Conservation (phyloP, 305 asterid genomes). For the Fraxinus dipetala region DNA sequence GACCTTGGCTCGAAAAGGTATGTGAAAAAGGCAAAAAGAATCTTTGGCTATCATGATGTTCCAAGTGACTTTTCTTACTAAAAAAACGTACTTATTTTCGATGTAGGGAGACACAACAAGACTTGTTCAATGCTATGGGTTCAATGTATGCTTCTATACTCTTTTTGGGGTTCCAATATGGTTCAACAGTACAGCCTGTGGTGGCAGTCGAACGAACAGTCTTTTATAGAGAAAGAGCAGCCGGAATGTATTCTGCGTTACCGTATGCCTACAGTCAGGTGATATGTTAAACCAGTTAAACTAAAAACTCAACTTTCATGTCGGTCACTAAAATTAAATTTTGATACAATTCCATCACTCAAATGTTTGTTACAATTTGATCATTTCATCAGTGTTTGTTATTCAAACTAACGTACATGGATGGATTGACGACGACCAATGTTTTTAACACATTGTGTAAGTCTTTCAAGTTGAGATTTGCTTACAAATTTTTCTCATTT, state of each 20-base stretch:
- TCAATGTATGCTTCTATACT: slow-evolving; percentile 48
- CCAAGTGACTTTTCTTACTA: not conserved
- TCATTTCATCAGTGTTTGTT: not conserved
- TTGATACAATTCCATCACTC: not conserved
- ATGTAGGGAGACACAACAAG: slow-evolving; percentile 38
- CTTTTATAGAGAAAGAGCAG: slow-evolving; percentile 64
- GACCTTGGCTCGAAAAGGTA: slow-evolving; percentile 56
- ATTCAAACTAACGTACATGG: not conserved
- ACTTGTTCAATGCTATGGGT: slow-evolving; percentile 55
- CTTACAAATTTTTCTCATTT: not conserved
- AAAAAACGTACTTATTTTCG: not conserved
- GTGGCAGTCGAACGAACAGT: slow-evolving; percentile 60
- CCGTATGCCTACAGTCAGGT: slow-evolving; percentile 66
- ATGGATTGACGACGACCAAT: not conserved
- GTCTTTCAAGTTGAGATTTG: not conserved
- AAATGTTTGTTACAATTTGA: not conserved
- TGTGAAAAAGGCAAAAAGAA: slow-evolving; percentile 5
- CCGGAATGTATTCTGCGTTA: slow-evolving; percentile 62
- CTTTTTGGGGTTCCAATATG: slow-evolving; percentile 53
- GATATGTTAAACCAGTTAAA: slow-evolving; percentile 1
- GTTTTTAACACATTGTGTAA: not conserved
- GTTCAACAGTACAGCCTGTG: slow-evolving; percentile 58
- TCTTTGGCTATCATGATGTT: not conserved
- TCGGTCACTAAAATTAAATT: not conserved
- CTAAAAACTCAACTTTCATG: not conserved